phyloP scores from a whole-genome alignment of 2,329 filamentous ascomycete genomes.

The Colletotrichum sp. region DNA sequence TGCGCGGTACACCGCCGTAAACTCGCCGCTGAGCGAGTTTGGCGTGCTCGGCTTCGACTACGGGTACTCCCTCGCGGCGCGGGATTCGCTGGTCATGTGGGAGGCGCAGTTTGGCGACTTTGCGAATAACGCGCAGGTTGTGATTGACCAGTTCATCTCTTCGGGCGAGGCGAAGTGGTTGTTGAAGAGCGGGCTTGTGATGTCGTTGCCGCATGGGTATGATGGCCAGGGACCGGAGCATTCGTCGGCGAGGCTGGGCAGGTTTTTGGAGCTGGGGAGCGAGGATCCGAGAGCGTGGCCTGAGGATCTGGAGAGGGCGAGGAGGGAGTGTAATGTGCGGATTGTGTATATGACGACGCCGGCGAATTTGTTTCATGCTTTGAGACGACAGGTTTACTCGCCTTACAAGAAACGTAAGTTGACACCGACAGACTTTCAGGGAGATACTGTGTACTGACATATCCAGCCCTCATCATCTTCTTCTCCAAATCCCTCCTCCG shows the following conservation, averaged over 20 bases:
- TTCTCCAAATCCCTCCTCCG: constrained; percentile 97
- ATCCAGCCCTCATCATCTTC: constrained; percentile 86
- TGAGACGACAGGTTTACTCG: constrained; percentile 96
- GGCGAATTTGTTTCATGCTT: constrained; percentile 92
- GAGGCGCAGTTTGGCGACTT: constrained; percentile 99
- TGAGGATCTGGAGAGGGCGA: constrained; percentile 91
- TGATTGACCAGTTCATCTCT: constrained; percentile 98
- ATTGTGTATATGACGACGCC: constrained; percentile 97
- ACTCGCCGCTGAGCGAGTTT: constrained; percentile 81
- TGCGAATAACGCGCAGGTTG: constrained; percentile 98
- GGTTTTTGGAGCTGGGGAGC: constrained; percentile 95
- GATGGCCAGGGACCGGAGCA: constrained; percentile 98
- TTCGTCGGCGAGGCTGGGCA: constrained; percentile 95
- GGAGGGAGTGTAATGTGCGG: constrained; percentile 99
- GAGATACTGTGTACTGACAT: no score
- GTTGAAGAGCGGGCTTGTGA: constrained; percentile 93
- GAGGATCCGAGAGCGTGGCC: constrained; percentile 86
- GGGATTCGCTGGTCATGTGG: constrained; percentile 97
- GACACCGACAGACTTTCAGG: no score
- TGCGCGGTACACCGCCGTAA: constrained; percentile 92
- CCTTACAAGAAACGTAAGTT: constrained; percentile 96
- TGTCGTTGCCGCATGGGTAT: constrained; percentile 96
- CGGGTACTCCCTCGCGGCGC: constrained; percentile 94
- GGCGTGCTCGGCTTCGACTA: constrained; percentile 94
- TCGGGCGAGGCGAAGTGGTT: constrained; percentile 99